phyloP scores from a whole-genome alignment of 176 grass and related monocot species.

The Paspalum vaginatum region DNA sequence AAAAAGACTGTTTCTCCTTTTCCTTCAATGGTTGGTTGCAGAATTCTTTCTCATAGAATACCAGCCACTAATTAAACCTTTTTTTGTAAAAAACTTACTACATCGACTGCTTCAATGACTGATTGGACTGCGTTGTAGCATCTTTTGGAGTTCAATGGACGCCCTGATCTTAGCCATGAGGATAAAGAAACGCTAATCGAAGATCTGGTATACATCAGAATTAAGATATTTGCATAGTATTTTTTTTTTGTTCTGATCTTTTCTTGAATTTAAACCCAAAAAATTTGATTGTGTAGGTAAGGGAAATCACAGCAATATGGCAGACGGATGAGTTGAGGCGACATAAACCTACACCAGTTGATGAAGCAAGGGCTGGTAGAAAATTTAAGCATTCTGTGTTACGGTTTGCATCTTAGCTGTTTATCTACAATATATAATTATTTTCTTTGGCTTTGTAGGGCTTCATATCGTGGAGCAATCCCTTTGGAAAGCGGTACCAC shows the following conservation, averaged over 20 bases:
- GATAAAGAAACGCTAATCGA: slow-evolving; percentile 94
- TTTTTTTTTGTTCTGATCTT: background rate
- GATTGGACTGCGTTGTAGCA: slow-evolving; percentile 51
- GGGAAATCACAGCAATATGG: slow-evolving; percentile 93
- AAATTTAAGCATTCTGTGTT: slow-evolving; percentile 1
- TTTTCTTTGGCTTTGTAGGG: slow-evolving; percentile 46
- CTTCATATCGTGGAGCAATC: slow-evolving; percentile 98
- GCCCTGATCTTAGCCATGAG: slow-evolving; percentile 87
- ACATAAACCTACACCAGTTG: slow-evolving; percentile 95
- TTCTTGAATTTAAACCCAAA: background rate
- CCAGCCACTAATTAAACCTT: background rate
- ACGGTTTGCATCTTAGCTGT: slow-evolving; percentile 9
- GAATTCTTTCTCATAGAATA: background rate
- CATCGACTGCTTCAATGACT: slow-evolving; percentile 16
- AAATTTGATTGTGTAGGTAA: slow-evolving; percentile 50
- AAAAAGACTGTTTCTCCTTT: slow-evolving; percentile 10
- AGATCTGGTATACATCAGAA: slow-evolving; percentile 72
- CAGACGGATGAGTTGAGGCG: slow-evolving; percentile 95
- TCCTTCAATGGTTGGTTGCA: background rate
- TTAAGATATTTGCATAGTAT: background rate
- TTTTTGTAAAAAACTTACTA: background rate
- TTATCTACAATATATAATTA: slow-evolving; percentile 3
- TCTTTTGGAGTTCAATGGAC: slow-evolving; percentile 87
- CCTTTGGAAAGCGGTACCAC: slow-evolving; percentile 91
- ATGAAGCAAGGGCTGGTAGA: slow-evolving; percentile 89